Percentiles rank a stretch among this genome's conserved stretches.
phyloP scores from a whole-genome alignment of 345 rosid genomes.

The Melaleuca quinquenervia region DNA sequence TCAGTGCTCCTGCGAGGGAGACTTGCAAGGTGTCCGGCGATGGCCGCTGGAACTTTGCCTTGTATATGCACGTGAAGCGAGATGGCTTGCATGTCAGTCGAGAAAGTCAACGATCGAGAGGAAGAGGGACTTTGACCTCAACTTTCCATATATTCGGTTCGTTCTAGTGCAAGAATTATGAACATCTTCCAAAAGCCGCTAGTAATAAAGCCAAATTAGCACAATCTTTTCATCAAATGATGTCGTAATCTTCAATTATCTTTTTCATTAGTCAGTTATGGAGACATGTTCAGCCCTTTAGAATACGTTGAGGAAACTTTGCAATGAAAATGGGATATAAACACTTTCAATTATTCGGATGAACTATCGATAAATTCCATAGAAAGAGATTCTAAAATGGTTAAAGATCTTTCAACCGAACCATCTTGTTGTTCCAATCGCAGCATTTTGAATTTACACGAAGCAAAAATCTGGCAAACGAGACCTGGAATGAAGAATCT shows the following conservation, averaged over 20 bases:
- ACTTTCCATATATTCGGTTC: not conserved
- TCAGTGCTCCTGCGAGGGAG: conserved; percentile 43
- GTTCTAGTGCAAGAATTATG: not conserved
- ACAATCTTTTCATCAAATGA: not conserved
- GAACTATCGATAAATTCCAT: too few species aligned
- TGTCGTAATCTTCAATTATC: not conserved
- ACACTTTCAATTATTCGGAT: not conserved
- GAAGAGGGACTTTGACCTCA: not conserved
- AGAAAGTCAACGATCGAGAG: not conserved
- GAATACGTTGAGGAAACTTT: too few species aligned
- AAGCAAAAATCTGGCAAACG: not conserved
- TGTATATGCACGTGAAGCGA: not conserved
- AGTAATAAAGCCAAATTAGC: not conserved
- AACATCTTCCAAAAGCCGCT: not conserved
- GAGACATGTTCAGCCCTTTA: too few species aligned
- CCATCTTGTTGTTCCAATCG: too few species aligned
- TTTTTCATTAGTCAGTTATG: too few species aligned
- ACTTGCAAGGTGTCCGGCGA: conserved; percentile 52
- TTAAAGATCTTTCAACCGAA: too few species aligned
- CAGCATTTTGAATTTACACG: too few species aligned
- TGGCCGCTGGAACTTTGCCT: conserved; percentile 63
- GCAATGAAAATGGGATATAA: too few species aligned
- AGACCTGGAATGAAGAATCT: not conserved
- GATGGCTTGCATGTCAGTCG: not conserved
- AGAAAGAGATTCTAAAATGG: not conserved